These are phyloP conservation scores for Cubamyces sp. DNA, from an alignment of 768 basidiomycete genomes.

Conservation along the genomic window DNA sequence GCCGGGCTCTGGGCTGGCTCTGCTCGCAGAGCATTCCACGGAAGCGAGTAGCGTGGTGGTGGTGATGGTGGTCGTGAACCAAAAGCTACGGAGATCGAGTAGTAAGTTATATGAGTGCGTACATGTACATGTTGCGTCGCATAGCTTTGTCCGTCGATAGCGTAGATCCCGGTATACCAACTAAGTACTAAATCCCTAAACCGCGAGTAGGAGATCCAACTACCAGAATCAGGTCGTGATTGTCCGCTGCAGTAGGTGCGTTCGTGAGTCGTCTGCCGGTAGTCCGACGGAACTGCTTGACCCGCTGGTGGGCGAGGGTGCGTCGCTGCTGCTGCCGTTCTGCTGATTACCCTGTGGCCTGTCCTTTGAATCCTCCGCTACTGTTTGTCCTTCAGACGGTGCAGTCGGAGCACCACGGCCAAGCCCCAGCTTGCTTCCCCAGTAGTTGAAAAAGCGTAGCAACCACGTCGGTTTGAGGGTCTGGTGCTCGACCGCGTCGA, in stretches of 20 bases:
- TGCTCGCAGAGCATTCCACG: not conserved
- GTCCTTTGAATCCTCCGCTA: not conserved
- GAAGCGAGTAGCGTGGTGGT: not conserved
- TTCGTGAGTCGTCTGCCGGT: constrained; percentile 11
- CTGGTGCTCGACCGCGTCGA: constrained; percentile 58
- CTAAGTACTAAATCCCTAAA: not conserved
- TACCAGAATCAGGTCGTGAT: constrained; percentile 1
- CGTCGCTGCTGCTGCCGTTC: constrained; percentile 6
- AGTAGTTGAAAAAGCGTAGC: constrained; percentile 74
- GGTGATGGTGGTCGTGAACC: not conserved
- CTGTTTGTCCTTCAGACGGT: constrained; percentile 22
- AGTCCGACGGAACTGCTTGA: constrained; percentile 20
- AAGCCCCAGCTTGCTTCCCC: constrained; percentile 64
- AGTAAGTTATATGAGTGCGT: constrained; percentile 17
- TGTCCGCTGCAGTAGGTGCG: constrained; percentile 20
- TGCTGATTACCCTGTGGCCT: not conserved
- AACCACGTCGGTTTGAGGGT: constrained; percentile 78
- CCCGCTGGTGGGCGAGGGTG: not conserved
- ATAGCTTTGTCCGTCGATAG: constrained; percentile 21
- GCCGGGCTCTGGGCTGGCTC: not conserved
- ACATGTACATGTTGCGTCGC: constrained; percentile 24
- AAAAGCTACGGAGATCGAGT: not conserved
- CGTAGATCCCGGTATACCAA: constrained; percentile 16
- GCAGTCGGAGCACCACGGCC: constrained; percentile 6
- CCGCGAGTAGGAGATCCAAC: not conserved